Evolutionary conservation across 2,329 filamentous ascomycete species (phyloP), one percentile per base, ranked within the genome.

Genomic region (Xylariaceae sp.): DNA sequence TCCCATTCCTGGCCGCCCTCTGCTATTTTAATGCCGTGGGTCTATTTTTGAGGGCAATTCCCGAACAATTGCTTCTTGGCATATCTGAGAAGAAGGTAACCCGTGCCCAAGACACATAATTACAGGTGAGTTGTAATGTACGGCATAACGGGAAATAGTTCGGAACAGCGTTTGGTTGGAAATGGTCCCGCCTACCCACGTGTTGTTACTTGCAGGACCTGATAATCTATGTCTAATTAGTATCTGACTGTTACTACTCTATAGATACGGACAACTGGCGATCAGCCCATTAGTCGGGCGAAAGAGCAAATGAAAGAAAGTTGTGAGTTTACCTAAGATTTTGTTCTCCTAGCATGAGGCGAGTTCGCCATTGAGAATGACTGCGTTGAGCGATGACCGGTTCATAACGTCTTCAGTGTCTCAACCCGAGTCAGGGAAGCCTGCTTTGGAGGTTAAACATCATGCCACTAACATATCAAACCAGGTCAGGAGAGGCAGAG

Each of bases 1-100:
- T 59, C 55, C 44, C 52, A 56, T 43, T 60, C 56, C 37, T 62
- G 56, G 53, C 58, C 44, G 45, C 52, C 46, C 44, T 54, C 47
- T 46, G 8, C 53, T 29, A 33, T 47, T 58, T 64, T 51, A 36
- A 39, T 21, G 39, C 52, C 46, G 46, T 61, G 19, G 50, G 56
- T 28, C 50, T 24, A 31, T 21, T 65, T 40, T 36, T 50, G 40
- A 33, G 23, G 28, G 28, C 34, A 60, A 40, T 58, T 46, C 56
- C 50, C 33, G 34, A 53, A 49, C 37, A 26, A 21, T 43, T 59
- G 26, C 46, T 54, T 52, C 39, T 63, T 52, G 56, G 50, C 43
- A 53, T 58, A 36, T 57, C 53, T 36, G 62, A 48, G 16, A 61
- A 56, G 23, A 61, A 49, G 52, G 26, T 37, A 17, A 28, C 29